These are phyloP conservation scores for Nakazawaea anatomiae DNA, from an alignment of 805 yeast species.

Conservation along the genomic window DNA sequence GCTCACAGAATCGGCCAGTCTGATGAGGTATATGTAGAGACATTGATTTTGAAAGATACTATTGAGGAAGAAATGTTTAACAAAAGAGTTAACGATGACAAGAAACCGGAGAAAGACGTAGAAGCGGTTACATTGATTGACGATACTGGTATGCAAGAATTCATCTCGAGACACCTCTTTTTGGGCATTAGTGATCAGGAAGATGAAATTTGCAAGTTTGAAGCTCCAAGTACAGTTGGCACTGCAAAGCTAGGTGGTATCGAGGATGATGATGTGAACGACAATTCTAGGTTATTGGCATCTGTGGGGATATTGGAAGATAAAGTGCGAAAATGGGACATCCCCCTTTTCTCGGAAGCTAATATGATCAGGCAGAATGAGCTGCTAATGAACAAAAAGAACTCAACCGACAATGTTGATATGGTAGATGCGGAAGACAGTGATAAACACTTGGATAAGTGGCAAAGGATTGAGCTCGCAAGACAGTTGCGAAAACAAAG, in stretches of 20 bases:
- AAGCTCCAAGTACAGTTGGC: slow-evolving; percentile 18
- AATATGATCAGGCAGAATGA: slow-evolving; percentile 23
- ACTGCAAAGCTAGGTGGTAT: slow-evolving; percentile 12
- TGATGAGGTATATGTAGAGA: slow-evolving; percentile 62
- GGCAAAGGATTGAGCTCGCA: slow-evolving; percentile 5
- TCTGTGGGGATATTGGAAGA: slow-evolving; percentile 15
- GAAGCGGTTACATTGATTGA: slow-evolving; percentile 40
- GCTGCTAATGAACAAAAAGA: slow-evolving; percentile 6
- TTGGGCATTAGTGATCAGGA: slow-evolving; percentile 25
- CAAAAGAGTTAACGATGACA: slow-evolving; percentile 17
- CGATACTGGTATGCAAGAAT: slow-evolving; percentile 53
- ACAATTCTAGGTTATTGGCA: slow-evolving; percentile 17
- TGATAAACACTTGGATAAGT: slow-evolving; percentile 3
- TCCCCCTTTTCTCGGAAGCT: slow-evolving; percentile 29
- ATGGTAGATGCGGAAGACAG: slow-evolving; percentile 4
- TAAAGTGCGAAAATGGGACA: slow-evolving; percentile 22
- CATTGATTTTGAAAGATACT: slow-evolving; percentile 54
- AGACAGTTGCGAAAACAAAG: slow-evolving; percentile 7
- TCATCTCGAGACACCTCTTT: slow-evolving; percentile 44
- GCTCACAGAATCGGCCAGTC: slow-evolving; percentile 73
- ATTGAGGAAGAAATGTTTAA: slow-evolving; percentile 65
- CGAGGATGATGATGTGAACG: slow-evolving; percentile 10
- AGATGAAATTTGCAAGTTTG: slow-evolving; percentile 32
- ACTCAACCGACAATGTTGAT: slow-evolving; percentile 2
- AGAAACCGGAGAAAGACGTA: slow-evolving; percentile 10